Base-by-base conservation (phyloP, 169 alveolate genomes). In the Cyclospora cayetanensis region DNA sequence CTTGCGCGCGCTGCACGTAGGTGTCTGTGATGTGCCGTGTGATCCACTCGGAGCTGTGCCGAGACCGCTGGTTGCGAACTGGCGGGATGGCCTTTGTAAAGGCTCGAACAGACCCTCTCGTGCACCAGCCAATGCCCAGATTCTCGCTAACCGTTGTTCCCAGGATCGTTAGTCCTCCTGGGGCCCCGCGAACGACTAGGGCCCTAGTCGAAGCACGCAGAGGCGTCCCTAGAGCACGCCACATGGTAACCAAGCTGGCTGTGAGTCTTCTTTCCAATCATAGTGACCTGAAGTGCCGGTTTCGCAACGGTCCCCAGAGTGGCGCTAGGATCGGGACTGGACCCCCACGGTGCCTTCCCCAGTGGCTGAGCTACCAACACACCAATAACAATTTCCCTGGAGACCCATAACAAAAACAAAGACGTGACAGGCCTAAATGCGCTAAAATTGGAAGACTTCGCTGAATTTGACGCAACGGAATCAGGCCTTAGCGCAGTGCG, bases 11-110 rank as follows among this genome's bases (percentile, higher is more conserved):
- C 74, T 43, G 65, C 42, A 93, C 90, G 60, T 92, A 92, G 42
- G 86, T 82, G 84, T 92, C 95, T 18, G 88, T 63, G 12, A 92
- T 80, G 20, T 92, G 95, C 42, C 95, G 53, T 34, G 79, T 66
- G 7, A 92, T 86, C 95, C 95, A 92, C 92, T 85, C 92, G 31
- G 94, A 83, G 50, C 89, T 79, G 52, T 91, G 94, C 31, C 42
- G 79, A 12, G 93, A 72, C 27, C 80, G 79, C 41, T 68, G 53
- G 88, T 94, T 94, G 34, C 88, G 43, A 27, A 77, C 50, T 4
- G 70, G 7, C 20, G 88, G 88, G 27, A 77, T 77, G 25, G 50
- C 72, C 12, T 31, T 77, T 1, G 72, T 31, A 12, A 77, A 37
- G 15, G 34, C 27, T 37, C 88, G 88, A 35, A 29, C 35, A 22